phyloP scores from a whole-genome alignment of 257 asterid species.

The Nicotiana paniculata region DNA sequence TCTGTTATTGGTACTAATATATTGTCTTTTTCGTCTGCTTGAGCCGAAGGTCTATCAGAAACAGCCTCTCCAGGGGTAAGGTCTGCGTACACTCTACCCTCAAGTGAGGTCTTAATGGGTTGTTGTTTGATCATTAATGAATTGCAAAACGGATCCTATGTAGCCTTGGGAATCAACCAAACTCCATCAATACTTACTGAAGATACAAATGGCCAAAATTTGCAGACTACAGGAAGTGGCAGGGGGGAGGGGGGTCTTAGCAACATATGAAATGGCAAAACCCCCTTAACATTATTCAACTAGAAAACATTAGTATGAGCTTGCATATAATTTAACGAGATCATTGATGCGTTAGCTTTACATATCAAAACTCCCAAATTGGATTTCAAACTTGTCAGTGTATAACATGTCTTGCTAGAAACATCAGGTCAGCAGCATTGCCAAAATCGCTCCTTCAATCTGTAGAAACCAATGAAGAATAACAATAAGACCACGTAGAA shows the following conservation, averaged over 20 bases:
- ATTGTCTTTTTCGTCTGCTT: too few relatives aligned
- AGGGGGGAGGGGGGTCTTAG: background rate
- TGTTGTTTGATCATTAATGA: too few relatives aligned
- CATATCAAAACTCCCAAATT: background rate
- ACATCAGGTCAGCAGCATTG: background rate
- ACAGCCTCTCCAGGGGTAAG: too few relatives aligned
- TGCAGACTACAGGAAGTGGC: background rate
- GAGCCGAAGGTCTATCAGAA: too few relatives aligned
- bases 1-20: too few relatives aligned
- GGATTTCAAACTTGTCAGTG: background rate
- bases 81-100: too few relatives aligned
- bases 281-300: background rate
- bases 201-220: background rate
- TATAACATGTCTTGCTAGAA: background rate
- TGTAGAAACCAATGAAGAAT: conserved; percentile 1
- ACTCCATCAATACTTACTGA: too few relatives aligned
- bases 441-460: background rate
- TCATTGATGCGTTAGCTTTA: background rate
- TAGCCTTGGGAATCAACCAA: too few relatives aligned
- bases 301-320: background rate
- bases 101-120: too few relatives aligned
- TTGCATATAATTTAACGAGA: background rate
- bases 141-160: too few relatives aligned
- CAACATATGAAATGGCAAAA: background rate
- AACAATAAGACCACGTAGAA: background rate